Base-by-base conservation (phyloP, 768 basidiomycete species). In the Pseudohyphozyma bogoriensis region DNA sequence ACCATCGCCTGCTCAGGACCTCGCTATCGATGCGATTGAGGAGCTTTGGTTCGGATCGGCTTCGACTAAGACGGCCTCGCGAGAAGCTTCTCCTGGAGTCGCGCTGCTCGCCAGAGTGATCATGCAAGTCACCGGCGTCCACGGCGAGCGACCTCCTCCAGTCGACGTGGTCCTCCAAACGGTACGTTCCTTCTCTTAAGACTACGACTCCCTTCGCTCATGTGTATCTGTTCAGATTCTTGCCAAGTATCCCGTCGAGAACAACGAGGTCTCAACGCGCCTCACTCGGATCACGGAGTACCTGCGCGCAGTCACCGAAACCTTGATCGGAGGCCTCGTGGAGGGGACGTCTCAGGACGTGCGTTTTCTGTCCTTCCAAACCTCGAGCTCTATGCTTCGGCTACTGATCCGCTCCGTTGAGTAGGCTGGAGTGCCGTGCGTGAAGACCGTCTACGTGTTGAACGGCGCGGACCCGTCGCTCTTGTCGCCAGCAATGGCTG, bases 1-100 rank as follows among this genome's bases (percentile, higher is more conserved):
- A n/a, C n/a, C n/a, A n/a, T n/a, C n/a, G n/a, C n/a, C n/a, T n/a
- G n/a, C n/a, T n/a, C 62, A 79, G 77, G 93, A 96, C 55, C 80
- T 96, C 20, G 89, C 93, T 0, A 76, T 87, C 67, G 92, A 89
- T 72, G 84, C 89, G 0, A 74, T 96, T 39, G 89, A 92, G 66
- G 92, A 96, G 64, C 75, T 96, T 5, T 91, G 91, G 87, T 93
- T 96, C 54, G 24, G 51, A n/a, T 35, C 52, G 0, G 6, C 26
- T 3, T 36, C 28, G 15, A 13, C 51, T 7, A 26, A 24, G 10
- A 5, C 9, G 3, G 36, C 37, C 37, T n/a, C 28, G 9, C 46
- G 26, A 47, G 46, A 47, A 7, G 26, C 35, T n/a, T 4, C 36
- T 0, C 20, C 36, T 10, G 40, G 35, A 1, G 11, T 56, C 35